A percentile compares a stretch with the other conserved stretches of the same genome.
These are phyloP conservation scores for Trametes maxima DNA, from an alignment of 768 basidiomycete species.

Conservation along the genomic window DNA sequence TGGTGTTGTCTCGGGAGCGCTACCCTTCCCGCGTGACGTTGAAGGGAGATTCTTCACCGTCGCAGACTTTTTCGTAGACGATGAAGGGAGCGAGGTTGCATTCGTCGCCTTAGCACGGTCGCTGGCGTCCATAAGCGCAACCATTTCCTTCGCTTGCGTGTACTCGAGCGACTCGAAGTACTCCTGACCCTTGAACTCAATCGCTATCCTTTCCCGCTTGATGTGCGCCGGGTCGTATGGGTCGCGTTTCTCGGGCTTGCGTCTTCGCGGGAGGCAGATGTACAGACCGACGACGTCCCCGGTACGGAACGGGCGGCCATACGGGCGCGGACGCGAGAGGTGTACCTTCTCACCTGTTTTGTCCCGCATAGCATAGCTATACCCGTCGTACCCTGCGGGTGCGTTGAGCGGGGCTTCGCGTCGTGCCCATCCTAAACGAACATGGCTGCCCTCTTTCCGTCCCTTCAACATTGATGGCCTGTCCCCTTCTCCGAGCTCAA, in stretches of 20 bases:
- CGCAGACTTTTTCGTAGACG: slow-evolving; percentile 62
- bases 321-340: slow-evolving; percentile 77
- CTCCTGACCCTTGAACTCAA: slow-evolving; percentile 95
- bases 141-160: slow-evolving; percentile 89
- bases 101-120: slow-evolving; percentile 58
- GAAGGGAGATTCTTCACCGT: slow-evolving; percentile 72
- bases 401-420: slow-evolving; percentile 93
- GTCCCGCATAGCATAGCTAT: slow-evolving; percentile 91
- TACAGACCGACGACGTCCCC: slow-evolving; percentile 95
- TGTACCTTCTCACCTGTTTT: slow-evolving; percentile 91
- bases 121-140: slow-evolving; percentile 72
- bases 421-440: slow-evolving; percentile 89
- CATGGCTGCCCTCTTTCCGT: slow-evolving; percentile 71
- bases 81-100: slow-evolving; percentile 57
- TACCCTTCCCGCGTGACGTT: slow-evolving; percentile 45
- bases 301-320: slow-evolving; percentile 70
- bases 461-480: slow-evolving; percentile 45
- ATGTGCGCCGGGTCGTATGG: slow-evolving; percentile 80
- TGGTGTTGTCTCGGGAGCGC: slow-evolving; percentile 37
- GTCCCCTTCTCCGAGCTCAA: slow-evolving; percentile 75
- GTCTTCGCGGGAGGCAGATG: slow-evolving; percentile 81
- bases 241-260: slow-evolving; percentile 61
- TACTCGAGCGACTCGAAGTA: slow-evolving; percentile 96
- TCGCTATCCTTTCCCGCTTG: slow-evolving; percentile 87
- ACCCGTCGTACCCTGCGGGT: slow-evolving; percentile 91